Conservation (phyloP, 1,284 basidiomycete genomes). For the Austroboletus novae-zelandiae region DNA sequence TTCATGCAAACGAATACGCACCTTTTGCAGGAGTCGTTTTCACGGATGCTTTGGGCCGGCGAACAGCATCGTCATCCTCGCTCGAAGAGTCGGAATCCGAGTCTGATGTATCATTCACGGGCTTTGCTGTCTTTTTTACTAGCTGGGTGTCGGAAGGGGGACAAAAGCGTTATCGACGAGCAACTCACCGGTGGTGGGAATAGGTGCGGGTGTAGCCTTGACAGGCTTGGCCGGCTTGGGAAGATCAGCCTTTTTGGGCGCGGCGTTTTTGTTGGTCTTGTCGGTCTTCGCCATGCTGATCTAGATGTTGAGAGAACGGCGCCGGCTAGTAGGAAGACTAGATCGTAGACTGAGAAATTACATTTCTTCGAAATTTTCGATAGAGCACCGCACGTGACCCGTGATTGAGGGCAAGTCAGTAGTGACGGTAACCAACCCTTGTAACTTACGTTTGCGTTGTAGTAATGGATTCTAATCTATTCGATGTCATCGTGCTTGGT, state of each 20-base stretch:
- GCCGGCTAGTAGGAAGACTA: neutral
- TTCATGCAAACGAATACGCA: neutral
- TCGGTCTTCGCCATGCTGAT: constrained; percentile 44
- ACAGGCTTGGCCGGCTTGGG: constrained; percentile 2
- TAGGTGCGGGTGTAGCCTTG: too few relatives aligned
- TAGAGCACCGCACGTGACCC: constrained; percentile 25
- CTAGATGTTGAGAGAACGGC: constrained; percentile 1
- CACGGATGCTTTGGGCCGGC: neutral
- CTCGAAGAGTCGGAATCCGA: constrained; percentile 12
- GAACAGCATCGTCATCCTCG: neutral
- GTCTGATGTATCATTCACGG: constrained; percentile 6
- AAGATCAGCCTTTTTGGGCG: constrained; percentile 10
- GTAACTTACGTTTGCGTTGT: too few relatives aligned
- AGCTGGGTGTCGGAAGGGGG: neutral
- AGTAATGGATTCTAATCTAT: constrained; percentile 40
- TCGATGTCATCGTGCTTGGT: constrained; percentile 83
- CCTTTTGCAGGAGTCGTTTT: constrained; percentile 3
- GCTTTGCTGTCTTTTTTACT: constrained; percentile 3
- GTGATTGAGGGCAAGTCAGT: constrained; percentile 27
- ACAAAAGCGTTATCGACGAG: neutral
- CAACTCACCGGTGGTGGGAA: constrained; percentile 1
- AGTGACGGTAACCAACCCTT: too few relatives aligned
- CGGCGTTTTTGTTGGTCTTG: constrained; percentile 28
- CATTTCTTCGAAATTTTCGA: constrained; percentile 22
- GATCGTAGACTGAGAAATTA: neutral